Base-by-base conservation (phyloP, 257 asterid species). In the Capsicum baccatum region DNA sequence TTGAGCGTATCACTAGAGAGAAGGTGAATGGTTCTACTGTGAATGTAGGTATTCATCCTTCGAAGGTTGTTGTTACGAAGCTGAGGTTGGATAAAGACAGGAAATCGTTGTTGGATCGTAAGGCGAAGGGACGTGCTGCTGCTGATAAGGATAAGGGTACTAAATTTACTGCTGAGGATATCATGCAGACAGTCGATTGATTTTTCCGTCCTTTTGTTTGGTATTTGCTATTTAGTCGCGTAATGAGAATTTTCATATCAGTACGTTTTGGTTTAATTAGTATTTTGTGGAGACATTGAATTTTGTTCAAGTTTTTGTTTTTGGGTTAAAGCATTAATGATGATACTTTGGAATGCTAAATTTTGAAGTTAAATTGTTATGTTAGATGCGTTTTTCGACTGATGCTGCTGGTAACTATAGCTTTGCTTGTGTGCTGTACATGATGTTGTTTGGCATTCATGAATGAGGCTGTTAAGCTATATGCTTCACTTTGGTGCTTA, bases 1-100 rank as follows among this genome's bases (percentile, higher is more conserved):
- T 76, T 76, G 81, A 76, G 8, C 19, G 63, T 13, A 76, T 54
- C 3, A 76, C 81, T 5, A 7, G 64, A 0, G 64, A 76, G 63
- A 76, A 76, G 64, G 81, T 76, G 0, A 76, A 52, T 54, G 64
- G 81, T 7, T 52, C 81, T 13, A 76, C 63, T 76, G 81, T 76
- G 6, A 76, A 76, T 9, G 81, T 76, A 0, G 64, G 81, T 21
- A 76, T 52, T 76, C 81, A 76, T 8, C 81, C 81, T 21, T 76
- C 81, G 0, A 76, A 76, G 26, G 81, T 76, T 54, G 33, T 76
- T 54, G 81, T 76, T 54, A 76, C 64, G 5, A 76, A 76, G 4
- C 26, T 76, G 8, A 54, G 81, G 47, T 47, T 54, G 26, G 81
- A 76, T 4, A 76, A 54, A 37, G 81, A 76, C 13, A 76, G 63